phyloP scores from a whole-genome alignment of 441 rosid species.

The Gossypium laxum region DNA sequence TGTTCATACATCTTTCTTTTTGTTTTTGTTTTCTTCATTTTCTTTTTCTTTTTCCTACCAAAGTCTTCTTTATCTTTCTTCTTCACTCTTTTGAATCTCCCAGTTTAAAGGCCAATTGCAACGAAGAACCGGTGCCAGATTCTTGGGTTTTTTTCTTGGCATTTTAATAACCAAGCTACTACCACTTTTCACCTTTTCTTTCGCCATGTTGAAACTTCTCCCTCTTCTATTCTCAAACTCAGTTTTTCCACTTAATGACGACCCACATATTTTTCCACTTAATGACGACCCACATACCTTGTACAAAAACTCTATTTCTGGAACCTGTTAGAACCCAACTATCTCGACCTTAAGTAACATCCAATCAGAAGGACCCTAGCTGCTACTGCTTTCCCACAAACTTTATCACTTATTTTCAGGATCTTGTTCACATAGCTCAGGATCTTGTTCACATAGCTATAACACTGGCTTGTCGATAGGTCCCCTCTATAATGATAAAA shows the following conservation, averaged over 20 bases:
- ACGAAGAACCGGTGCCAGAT: too few species aligned
- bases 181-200: constrained; percentile 37
- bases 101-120: too few species aligned
- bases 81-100: too few species aligned
- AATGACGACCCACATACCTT: constrained; percentile 59
- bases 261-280: too few species aligned
- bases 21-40: too few species aligned
- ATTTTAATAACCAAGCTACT: constrained; percentile 9
- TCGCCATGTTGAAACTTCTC: constrained; percentile 44
- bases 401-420: constrained; percentile 35
- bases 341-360: constrained; percentile 55
- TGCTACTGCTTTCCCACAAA: constrained; percentile 47
- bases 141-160: too few species aligned
- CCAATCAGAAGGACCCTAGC: constrained; percentile 63
- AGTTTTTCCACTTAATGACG: constrained; percentile 30
- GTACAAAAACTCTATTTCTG: constrained; percentile 47
- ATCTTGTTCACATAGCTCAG: constrained; percentile 47
- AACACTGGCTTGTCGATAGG: constrained; percentile 42
- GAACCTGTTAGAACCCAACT: constrained; percentile 43
- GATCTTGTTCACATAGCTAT: too few species aligned
- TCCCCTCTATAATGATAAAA: constrained; percentile 81
- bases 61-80: too few species aligned
- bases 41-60: too few species aligned
- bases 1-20: too few species aligned
- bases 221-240: constrained; percentile 43